phyloP scores from a whole-genome alignment of 164 flowering plant species.

The Tetrastigma voinierianum region DNA sequence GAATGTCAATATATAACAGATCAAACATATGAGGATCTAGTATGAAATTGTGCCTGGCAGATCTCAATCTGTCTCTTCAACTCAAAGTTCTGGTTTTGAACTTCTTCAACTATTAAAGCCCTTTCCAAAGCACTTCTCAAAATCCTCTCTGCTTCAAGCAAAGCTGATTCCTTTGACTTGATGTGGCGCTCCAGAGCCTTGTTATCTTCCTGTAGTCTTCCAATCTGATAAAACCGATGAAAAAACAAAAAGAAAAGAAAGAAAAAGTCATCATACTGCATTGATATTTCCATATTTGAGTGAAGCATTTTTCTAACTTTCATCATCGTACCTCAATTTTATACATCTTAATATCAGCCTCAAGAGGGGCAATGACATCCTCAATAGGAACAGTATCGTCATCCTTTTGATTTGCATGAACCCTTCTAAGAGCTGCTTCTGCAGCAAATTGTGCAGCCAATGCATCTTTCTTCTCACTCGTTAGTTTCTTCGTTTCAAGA shows the following conservation, averaged over 20 bases:
- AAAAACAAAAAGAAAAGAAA: background rate
- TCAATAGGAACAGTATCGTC: conserved; percentile 56
- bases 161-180: conserved; percentile 82
- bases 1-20: background rate
- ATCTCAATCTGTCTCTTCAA: conserved; percentile 85
- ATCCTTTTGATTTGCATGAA: conserved; percentile 69
- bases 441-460: conserved; percentile 90
- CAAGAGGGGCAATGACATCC: conserved; percentile 80
- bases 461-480: conserved; percentile 75
- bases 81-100: conserved; percentile 84
- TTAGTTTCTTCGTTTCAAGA: conserved; percentile 71
- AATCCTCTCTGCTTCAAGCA: conserved; percentile 84
- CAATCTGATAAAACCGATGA: conserved; percentile 42
- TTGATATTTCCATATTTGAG: background rate
- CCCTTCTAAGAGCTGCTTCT: conserved; percentile 88
- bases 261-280: background rate
- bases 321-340: conserved; percentile 61
- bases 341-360: conserved; percentile 72
- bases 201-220: conserved; percentile 71
- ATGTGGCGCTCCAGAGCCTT: conserved; percentile 81
- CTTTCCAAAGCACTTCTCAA: conserved; percentile 84
- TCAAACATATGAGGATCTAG: background rate
- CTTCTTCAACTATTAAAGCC: conserved; percentile 88
- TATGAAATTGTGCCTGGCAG: conserved; percentile 49
- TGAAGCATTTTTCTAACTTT: background rate